Conservation (phyloP, 2,329 filamentous ascomycete species). For the Calonectria pseudoreteaudii region DNA sequence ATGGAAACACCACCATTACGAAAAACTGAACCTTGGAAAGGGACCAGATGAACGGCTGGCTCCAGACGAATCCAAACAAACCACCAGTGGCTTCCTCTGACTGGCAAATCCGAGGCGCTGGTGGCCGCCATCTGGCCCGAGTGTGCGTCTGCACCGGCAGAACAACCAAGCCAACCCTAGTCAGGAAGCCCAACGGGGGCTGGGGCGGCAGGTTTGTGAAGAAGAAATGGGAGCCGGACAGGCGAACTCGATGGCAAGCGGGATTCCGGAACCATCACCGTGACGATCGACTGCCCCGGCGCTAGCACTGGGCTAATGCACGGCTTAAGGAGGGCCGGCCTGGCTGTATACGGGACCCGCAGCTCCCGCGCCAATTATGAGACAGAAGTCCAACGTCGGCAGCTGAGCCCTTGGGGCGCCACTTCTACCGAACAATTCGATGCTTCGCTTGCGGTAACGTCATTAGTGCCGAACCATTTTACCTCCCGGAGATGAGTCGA, state of each 20-base stretch:
- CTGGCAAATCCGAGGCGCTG: background rate
- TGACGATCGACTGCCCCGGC: background rate
- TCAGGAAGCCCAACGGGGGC: background rate
- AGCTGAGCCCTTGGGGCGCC: background rate
- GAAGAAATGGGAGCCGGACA: background rate
- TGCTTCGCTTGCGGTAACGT: background rate
- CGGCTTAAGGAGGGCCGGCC: background rate
- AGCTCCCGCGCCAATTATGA: background rate
- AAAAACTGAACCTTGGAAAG: background rate
- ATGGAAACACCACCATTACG: background rate
- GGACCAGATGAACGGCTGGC: background rate
- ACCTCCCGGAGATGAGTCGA: background rate
- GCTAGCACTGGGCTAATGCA: background rate
- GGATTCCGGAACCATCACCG: background rate
- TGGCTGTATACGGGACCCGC: background rate
- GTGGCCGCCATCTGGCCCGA: background rate
- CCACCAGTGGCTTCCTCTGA: background rate
- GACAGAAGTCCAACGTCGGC: background rate
- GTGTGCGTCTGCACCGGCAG: background rate
- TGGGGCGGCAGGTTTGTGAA: background rate
- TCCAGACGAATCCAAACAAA: background rate
- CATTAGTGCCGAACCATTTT: background rate
- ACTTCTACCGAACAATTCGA: background rate
- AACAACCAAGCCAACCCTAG: background rate
- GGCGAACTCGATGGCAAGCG: background rate